Evolutionary conservation across 208 protist genomes (phyloP).

Genomic region (Trypanosoma caninum): DNA sequence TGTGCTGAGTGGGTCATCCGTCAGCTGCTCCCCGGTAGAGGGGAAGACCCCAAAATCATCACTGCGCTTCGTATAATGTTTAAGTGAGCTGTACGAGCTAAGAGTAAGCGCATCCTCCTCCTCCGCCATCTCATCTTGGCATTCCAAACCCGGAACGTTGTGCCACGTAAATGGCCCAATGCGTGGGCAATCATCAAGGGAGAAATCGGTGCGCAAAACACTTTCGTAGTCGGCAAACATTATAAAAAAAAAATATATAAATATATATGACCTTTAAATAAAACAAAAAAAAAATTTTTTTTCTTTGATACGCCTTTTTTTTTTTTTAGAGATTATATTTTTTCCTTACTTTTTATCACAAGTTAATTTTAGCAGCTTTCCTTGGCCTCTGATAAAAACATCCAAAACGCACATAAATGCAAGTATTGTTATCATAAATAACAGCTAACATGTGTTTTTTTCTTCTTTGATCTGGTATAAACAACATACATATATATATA

Average conservation of each 20-base stretch:
- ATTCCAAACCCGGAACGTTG: conserved; percentile 35
- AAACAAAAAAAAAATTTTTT: not conserved
- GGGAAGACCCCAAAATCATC: conserved; percentile 34
- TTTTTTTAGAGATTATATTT: too few relatives aligned
- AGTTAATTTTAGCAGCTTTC: too few relatives aligned
- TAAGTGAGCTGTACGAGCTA: conserved; percentile 28
- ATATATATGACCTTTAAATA: not conserved
- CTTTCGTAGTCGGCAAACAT: conserved; percentile 74
- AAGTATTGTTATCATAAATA: too few relatives aligned
- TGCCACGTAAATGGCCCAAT: conserved; percentile 86
- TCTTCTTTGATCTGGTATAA: too few relatives aligned
- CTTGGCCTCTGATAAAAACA: too few relatives aligned
- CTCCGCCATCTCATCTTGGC: conserved; percentile 22
- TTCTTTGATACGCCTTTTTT: too few relatives aligned
- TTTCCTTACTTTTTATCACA: too few relatives aligned
- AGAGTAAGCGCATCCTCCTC: conserved; percentile 20
- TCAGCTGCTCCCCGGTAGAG: conserved; percentile 54
- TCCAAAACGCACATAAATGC: too few relatives aligned
- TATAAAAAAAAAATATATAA: conserved; percentile 16
- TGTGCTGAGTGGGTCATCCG: conserved; percentile 73
- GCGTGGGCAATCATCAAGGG: conserved; percentile 67
- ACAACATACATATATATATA: conserved; percentile 16
- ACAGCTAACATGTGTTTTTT: too few relatives aligned
- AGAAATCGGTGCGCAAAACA: conserved; percentile 72
- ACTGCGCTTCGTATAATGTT: conserved; percentile 1